Evolutionary conservation across 192 early-diverging fungal genomes (phyloP).

Genomic region (Mortierella claussenii): DNA sequence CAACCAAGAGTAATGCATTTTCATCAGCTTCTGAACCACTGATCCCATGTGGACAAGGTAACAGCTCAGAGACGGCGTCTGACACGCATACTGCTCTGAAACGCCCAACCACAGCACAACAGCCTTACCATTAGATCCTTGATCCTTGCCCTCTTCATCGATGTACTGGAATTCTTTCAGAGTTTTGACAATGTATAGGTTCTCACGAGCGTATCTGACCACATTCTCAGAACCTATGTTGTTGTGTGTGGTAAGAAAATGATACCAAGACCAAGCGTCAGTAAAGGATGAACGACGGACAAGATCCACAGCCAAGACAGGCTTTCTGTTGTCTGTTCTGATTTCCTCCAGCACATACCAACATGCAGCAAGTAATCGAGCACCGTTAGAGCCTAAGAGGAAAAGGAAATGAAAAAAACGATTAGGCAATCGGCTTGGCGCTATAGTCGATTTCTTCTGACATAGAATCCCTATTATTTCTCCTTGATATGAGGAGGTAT

Average conservation of each 20-base stretch:
- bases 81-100: too few relatives aligned
- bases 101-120: too few relatives aligned
- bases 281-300: too few relatives aligned
- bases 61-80: too few relatives aligned
- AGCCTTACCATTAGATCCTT: slow-evolving; percentile 89
- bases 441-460: too few relatives aligned
- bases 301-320: too few relatives aligned
- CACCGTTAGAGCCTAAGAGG: slow-evolving; percentile 78
- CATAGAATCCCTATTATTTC: too few relatives aligned
- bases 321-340: too few relatives aligned
- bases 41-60: too few relatives aligned
- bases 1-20: too few relatives aligned
- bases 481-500: too few relatives aligned
- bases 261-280: background rate
- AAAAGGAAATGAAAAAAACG: background rate
- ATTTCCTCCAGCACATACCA: slow-evolving; percentile 23
- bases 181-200: slow-evolving; percentile 94
- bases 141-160: slow-evolving; percentile 92
- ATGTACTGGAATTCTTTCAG: slow-evolving; percentile 96
- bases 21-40: too few relatives aligned
- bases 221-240: slow-evolving; percentile 84
- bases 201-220: slow-evolving; percentile 87
- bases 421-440: slow-evolving; percentile 3
- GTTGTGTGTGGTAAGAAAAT: background rate
- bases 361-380: slow-evolving; percentile 86